These are phyloP conservation scores for Phoma sp. DNA, from an alignment of 2,329 filamentous ascomycete species.

Conservation along the genomic window DNA sequence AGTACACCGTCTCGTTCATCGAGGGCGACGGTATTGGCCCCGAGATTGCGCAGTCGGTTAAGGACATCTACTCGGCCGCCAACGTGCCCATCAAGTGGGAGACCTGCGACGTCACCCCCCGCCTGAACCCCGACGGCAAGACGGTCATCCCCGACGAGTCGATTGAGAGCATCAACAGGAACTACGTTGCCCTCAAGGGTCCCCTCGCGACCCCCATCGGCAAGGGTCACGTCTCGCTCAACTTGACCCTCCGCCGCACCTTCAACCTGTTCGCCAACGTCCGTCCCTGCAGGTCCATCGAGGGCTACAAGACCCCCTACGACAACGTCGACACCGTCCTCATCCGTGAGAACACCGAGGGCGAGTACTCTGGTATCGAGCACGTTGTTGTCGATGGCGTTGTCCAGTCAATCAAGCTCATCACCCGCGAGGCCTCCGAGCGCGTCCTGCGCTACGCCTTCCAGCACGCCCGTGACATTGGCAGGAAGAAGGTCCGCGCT, in stretches of 20 bases:
- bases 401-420: slow-evolving; percentile 99
- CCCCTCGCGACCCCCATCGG: slow-evolving; percentile 97
- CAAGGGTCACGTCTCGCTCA: slow-evolving; percentile 98
- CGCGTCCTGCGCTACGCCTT: slow-evolving; percentile 96
- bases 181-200: slow-evolving; percentile 97
- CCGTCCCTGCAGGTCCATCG: slow-evolving; percentile 94
- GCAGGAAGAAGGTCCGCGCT: slow-evolving; percentile 94
- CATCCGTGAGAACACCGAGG: slow-evolving; percentile 99
- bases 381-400: slow-evolving; percentile 97
- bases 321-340: slow-evolving; percentile 95
- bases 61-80: slow-evolving; percentile 97
- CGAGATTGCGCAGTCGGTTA: slow-evolving; percentile 96
- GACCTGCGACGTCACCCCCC: slow-evolving; percentile 92
- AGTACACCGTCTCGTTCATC: slow-evolving; percentile 94
- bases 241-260: slow-evolving; percentile 96
- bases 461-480: slow-evolving; percentile 93
- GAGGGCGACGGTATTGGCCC: slow-evolving; percentile 99
- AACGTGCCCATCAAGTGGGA: slow-evolving; percentile 98
- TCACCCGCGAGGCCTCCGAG: slow-evolving; percentile 93
- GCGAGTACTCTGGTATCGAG: slow-evolving; percentile 99
- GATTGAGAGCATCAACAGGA: slow-evolving; percentile 90
- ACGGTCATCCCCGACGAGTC: slow-evolving; percentile 92
- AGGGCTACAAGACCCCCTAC: slow-evolving; percentile 98
- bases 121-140: slow-evolving; percentile 91
- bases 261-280: slow-evolving; percentile 99